Percentiles rank a stretch among this genome's conserved stretches.
Conservation (phyloP, 164 flowering plant species). For the Brasenia schreberi region DNA sequence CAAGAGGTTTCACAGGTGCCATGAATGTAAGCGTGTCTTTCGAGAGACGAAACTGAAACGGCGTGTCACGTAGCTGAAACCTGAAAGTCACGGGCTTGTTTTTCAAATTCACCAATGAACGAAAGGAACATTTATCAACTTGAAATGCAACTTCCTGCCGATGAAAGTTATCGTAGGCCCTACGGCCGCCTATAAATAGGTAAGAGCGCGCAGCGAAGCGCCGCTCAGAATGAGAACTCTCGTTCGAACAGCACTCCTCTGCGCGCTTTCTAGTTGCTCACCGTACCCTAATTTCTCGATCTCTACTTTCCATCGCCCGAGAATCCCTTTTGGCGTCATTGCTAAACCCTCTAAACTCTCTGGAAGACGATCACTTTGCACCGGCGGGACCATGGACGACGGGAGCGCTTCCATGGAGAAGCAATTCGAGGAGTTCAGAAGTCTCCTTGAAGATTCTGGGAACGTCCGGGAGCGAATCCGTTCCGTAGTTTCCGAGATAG, state of each 20-base stretch:
- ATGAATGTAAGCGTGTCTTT: no score
- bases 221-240: neutral
- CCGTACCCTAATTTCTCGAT: neutral
- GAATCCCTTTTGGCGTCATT: neutral
- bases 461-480: conserved; percentile 54
- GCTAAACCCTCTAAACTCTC: neutral
- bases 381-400: conserved; percentile 16
- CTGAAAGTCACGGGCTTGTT: no score
- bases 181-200: no score
- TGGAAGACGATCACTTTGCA: neutral
- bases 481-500: conserved; percentile 51
- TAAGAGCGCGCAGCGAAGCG: no score
- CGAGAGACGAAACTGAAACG: no score
- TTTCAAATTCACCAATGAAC: no score
- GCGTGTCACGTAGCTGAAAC: no score
- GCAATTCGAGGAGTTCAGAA: conserved; percentile 61
- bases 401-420: conserved; percentile 27
- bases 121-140: no score
- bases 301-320: neutral
- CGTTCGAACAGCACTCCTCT: neutral
- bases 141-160: no score
- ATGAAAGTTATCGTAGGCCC: no score
- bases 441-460: conserved; percentile 60
- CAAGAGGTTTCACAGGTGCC: no score
- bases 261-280: neutral